Conservation (phyloP, 2,329 filamentous ascomycete species). For the Westerdykella ornata region DNA sequence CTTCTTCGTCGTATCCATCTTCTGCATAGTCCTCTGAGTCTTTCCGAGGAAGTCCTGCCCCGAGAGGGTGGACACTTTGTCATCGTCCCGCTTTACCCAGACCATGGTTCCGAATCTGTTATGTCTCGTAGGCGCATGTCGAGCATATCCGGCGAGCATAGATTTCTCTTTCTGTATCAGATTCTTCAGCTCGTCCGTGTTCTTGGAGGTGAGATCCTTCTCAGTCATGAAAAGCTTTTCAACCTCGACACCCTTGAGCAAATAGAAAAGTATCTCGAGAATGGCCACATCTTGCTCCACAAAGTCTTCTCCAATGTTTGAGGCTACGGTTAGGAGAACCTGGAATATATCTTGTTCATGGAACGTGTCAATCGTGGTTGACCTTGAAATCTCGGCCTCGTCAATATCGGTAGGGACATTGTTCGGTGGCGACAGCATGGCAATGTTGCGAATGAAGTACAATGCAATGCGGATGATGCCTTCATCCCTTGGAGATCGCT, state of each 20-base stretch:
- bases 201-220: slow-evolving; percentile 60
- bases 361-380: slow-evolving; percentile 81
- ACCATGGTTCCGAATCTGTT: slow-evolving; percentile 96
- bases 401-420: slow-evolving; percentile 75
- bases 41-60: slow-evolving; percentile 80
- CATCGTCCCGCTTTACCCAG: slow-evolving; percentile 83
- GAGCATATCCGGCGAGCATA: slow-evolving; percentile 72
- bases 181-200: slow-evolving; percentile 64
- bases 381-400: slow-evolving; percentile 81
- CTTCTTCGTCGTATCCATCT: slow-evolving; percentile 86
- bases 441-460: slow-evolving; percentile 83
- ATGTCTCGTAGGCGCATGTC: slow-evolving; percentile 75
- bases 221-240: slow-evolving; percentile 81
- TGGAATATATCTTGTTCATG: slow-evolving; percentile 86
- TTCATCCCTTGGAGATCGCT: slow-evolving; percentile 73
- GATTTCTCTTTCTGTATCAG: slow-evolving; percentile 76
- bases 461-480: slow-evolving; percentile 87
- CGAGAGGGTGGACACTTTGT: slow-evolving; percentile 77
- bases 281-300: slow-evolving; percentile 80
- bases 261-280: slow-evolving; percentile 85
- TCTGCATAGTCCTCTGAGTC: slow-evolving; percentile 64
- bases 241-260: slow-evolving; percentile 82
- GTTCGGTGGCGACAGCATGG: slow-evolving; percentile 70
- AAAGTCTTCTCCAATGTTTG: slow-evolving; percentile 92
- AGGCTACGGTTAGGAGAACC: slow-evolving; percentile 76